These are phyloP conservation scores for Saprolegnia parasitica DNA, from an alignment of 352 stramenopile genomes.

Conservation along the genomic window DNA sequence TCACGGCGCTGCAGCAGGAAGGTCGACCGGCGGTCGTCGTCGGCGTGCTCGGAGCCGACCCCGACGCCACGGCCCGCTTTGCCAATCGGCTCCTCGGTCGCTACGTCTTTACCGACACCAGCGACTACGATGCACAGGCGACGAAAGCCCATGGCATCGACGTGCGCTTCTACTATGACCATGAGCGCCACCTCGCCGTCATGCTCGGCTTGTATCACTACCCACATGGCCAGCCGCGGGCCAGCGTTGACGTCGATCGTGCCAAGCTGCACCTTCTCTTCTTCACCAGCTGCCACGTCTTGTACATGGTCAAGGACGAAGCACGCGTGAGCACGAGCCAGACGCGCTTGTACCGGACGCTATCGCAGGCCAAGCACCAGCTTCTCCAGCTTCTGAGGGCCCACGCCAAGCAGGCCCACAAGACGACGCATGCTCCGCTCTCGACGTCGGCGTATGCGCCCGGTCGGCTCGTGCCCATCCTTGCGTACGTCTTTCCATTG, in stretches of 20 bases:
- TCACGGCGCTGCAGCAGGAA: not conserved
- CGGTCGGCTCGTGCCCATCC: constrained; percentile 11
- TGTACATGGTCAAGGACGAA: constrained; percentile 19
- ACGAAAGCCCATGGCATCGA: not conserved
- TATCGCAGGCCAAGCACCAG: constrained; percentile 16
- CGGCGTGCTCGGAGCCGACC: constrained; percentile 1
- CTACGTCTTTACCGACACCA: not conserved
- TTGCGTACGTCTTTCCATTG: constrained; percentile 4
- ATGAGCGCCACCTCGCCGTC: not conserved
- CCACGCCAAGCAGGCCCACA: no score
- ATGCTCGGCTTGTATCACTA: constrained; percentile 10
- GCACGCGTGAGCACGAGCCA: constrained; percentile 18
- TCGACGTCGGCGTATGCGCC: constrained; percentile 10
- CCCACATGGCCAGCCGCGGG: not conserved
- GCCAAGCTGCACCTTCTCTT: constrained; percentile 15
- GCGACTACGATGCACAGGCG: not conserved
- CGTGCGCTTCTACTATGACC: constrained; percentile 20
- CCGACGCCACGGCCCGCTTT: not conserved
- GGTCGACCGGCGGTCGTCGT: constrained; percentile 15
- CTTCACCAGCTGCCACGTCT: constrained; percentile 17
- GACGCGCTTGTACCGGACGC: constrained; percentile 10
- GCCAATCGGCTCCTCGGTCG: constrained; percentile 14
- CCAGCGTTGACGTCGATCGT: not conserved
- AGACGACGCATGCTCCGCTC: not conserved
- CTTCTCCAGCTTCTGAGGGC: constrained; percentile 2